phyloP scores from a whole-genome alignment of 2,329 filamentous ascomycete species.

The Penicillium sp. region DNA sequence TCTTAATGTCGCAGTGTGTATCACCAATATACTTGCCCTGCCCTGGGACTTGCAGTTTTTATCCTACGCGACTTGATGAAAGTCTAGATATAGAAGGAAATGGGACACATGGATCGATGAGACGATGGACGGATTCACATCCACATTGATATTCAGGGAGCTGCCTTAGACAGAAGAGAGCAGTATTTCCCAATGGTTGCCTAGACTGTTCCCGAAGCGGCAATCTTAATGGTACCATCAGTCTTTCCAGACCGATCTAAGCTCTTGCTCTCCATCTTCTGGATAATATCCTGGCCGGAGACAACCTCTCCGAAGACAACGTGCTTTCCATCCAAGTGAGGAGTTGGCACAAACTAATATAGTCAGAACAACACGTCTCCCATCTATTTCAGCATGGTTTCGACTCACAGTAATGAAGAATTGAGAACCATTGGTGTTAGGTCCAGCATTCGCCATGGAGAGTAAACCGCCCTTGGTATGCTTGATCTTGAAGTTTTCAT shows the following conservation, averaged over 20 bases:
- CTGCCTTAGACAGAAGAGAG: neutral
- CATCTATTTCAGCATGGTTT: neutral
- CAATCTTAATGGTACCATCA: slow-evolving; percentile 8
- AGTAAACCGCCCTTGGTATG: slow-evolving; percentile 72
- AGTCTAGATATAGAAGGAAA: neutral
- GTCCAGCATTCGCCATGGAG: slow-evolving; percentile 88
- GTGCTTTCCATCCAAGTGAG: slow-evolving; percentile 62
- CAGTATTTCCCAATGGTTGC: neutral
- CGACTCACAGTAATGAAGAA: slow-evolving; percentile 63
- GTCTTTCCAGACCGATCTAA: slow-evolving; percentile 4
- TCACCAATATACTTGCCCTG: too few species aligned
- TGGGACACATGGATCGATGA: neutral
- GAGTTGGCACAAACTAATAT: slow-evolving; percentile 48
- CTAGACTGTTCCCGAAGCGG: slow-evolving; percentile 3
- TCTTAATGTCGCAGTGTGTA: neutral
- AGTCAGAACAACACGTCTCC: neutral
- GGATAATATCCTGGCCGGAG: slow-evolving; percentile 52
- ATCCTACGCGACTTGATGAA: neutral
- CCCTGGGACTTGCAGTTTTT: too few species aligned
- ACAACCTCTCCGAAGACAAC: slow-evolving; percentile 62
- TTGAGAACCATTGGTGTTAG: slow-evolving; percentile 77
- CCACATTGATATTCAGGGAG: neutral
- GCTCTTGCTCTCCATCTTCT: slow-evolving; percentile 48
- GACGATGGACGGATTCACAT: neutral
- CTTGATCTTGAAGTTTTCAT: slow-evolving; percentile 78